These are phyloP conservation scores for Penicillium polonicum DNA, from an alignment of 2,329 filamentous ascomycete genomes.

Conservation along the genomic window DNA sequence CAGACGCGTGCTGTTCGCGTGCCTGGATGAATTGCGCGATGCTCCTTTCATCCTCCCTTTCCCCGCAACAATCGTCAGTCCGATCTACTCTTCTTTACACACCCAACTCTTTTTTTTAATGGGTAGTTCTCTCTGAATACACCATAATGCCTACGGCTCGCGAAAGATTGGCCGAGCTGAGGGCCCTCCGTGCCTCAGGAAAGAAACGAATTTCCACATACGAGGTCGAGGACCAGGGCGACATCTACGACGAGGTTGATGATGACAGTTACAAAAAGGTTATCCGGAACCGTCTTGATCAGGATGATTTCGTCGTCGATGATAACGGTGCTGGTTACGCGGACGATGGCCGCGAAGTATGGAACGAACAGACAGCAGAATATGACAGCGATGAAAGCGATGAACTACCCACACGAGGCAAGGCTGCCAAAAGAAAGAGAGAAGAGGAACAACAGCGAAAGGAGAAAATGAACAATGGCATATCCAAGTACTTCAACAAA, in stretches of 20 bases:
- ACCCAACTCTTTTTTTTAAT: conserved; percentile 7
- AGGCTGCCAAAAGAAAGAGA: conserved; percentile 75
- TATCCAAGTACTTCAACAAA: conserved; percentile 90
- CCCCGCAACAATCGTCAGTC: conserved; percentile 20
- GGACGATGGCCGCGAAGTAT: conserved; percentile 91
- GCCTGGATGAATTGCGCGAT: conserved; percentile 12
- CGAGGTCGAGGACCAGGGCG: conserved; percentile 76
- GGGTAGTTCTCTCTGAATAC: conserved; percentile 16
- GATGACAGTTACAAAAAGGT: conserved; percentile 97
- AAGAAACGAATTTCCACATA: conserved; percentile 90
- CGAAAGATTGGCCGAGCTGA: conserved; percentile 65
- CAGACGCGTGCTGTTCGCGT: conserved; percentile 3
- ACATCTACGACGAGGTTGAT: conserved; percentile 93
- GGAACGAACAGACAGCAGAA: conserved; percentile 67
- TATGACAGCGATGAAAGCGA: conserved; percentile 66
- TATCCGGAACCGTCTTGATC: conserved; percentile 79
- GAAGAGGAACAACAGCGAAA: conserved; percentile 83
- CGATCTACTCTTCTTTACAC: conserved; percentile 2
- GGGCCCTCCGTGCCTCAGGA: conserved; percentile 79
- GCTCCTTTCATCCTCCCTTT: conserved; percentile 18
- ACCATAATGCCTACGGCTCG: conserved; percentile 35
- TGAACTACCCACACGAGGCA: conserved; percentile 61
- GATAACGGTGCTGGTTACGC: conserved; percentile 97
- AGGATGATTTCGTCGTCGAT: conserved; percentile 98
- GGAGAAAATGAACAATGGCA: conserved; percentile 85